Base-by-base conservation (phyloP, 805 yeast genomes). In the Candida saitoana region DNA sequence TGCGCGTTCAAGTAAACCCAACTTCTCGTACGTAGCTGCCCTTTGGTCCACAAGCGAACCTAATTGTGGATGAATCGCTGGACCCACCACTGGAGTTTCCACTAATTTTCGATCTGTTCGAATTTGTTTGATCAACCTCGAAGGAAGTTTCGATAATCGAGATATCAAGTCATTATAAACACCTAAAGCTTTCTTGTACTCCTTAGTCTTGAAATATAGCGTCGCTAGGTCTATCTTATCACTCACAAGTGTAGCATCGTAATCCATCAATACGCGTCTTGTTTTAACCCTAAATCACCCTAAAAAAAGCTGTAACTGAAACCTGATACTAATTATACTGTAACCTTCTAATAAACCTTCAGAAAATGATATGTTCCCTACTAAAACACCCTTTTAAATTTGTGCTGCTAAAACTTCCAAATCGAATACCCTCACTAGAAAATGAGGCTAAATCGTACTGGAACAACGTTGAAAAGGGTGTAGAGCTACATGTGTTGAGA, bases 11-110 rank as follows among this genome's bases (percentile, higher is more conserved):
- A 56, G 38, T 12, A 59, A 51, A 3, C 55, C 53, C 39, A 74
- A 45, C 45, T 73, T 74, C 44, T 73, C 74, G 50, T 55, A 64
- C 2, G 77, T 65, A 2, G 81, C 81, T 1, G 80, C 76, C 15
- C 79, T 50, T 42, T 67, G 72, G 46, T 77, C 82, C 8, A 67
- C 50, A 4, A 67, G 43, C 1, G 62, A 49, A 1, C 63, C 55
- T 5, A 69, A 42, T 46, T 60, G 60, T 1, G 74, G 74, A 44
- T 69, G 74, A 6, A 57, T 51, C 5, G 50, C 27, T 5, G 57
- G 52, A 6, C 70, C 69, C 12, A 56, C 41, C 2, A 59, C 34
- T 3, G 73, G 73, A 6, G 30, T 39, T 19, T 46, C 55, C 7
- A 47, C 40, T 5, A 66, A 49, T 3, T 45, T 44, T 39, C 61